Evolutionary conservation across 192 early-diverging fungal genomes (phyloP), one percentile per base, ranked within the genome.

Genomic region (Coemansia sp.): DNA sequence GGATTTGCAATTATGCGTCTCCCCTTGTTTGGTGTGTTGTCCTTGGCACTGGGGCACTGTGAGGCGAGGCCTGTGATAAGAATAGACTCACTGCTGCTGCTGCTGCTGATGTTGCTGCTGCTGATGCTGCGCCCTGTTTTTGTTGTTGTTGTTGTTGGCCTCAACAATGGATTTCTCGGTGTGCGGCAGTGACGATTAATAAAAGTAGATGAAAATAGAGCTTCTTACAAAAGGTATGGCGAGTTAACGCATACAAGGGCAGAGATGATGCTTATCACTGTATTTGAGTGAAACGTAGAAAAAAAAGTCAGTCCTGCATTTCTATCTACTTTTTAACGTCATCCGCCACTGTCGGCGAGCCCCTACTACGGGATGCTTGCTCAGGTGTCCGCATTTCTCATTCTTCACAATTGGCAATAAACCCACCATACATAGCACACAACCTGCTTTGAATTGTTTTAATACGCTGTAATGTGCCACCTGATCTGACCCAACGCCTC

Each of bases 341-440:
- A 31, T 31, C 31, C 14, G 50, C 50, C 28, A 53, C 50, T 14
- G 28, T 53, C 50, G 28, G 50, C 26, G 50, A 53, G 31, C 31
- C 26, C 1, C 50, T 28, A 33, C 13, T 53, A 5, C 24, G 48
- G 10, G 28, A 24, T 11, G 23, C 23, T 14, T 28, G 48, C 6
- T 53, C 50, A 53, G 28, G 50, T 33, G 50, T 31, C 21, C 3
- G 10, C 48, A 24, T 11, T 6, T 11, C 24, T 14, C 5, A 3
- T 28, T 28, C 14, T 10, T 11, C 5, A 53, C 50, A 53, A 53
- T 53, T 53, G 14, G 50, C 50, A 53, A 53, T 53, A 53, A 6
- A 53, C 50, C 24, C 50, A 53, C 28, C 50, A 33, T 53, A 53
- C 51, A 53, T 53, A 53, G 28, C 48, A 53, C 28, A 16, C 51